Evolutionary conservation across 176 grass and related monocot genomes (phyloP), one percentile per base, ranked within the genome.

Genomic region (Phoenix dactylifera): DNA sequence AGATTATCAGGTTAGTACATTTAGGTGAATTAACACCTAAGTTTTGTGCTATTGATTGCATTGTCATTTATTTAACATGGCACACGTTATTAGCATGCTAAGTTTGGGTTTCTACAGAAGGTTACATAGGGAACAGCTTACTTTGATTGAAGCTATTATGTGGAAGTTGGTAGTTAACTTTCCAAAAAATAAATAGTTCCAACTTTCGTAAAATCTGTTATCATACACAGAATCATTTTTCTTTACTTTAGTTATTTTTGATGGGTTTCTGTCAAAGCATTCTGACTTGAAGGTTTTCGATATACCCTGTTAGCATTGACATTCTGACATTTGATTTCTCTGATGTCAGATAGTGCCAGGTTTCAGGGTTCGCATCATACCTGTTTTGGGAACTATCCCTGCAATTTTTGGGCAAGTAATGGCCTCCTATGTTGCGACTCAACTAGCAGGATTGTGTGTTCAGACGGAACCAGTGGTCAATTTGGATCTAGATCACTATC

Each of bases 361-460:
- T 73, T 97, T 97, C 25, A 91, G 93, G 81, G 87, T 97, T 57
- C 87, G 84, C 63, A 91, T 91, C 64, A 97, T 97, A 57, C 93
- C 93, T 7, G 93, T 97, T 15, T 63, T 97, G 25, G 93, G 93
- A 53, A 91, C 93, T 7, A 82, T 97, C 22, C 87, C 93, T 67
- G 93, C 93, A 77, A 92, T 97, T 74, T 88, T 97, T 68, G 87
- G 93, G 61, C 93, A 97, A 72, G 72, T 97, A 70, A 92, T 97
- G 93, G 87, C 93, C 3, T 88, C 93, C 14, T 91, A 88, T 69
- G 84, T 97, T 69, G 15, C 73, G 65, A 97, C 87, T 69, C 81
- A 83, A 29, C 72, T 91, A 58, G 75, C 93, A 22, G 62, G 79
- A 24, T 74, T 97, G 30, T 59, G 72, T 60, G 69, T 97, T 59